A percentile compares a stretch with the other conserved stretches of the same genome.
These are phyloP conservation scores for Physaria fendleri DNA, from an alignment of 345 rosid species.

Conservation along the genomic window DNA sequence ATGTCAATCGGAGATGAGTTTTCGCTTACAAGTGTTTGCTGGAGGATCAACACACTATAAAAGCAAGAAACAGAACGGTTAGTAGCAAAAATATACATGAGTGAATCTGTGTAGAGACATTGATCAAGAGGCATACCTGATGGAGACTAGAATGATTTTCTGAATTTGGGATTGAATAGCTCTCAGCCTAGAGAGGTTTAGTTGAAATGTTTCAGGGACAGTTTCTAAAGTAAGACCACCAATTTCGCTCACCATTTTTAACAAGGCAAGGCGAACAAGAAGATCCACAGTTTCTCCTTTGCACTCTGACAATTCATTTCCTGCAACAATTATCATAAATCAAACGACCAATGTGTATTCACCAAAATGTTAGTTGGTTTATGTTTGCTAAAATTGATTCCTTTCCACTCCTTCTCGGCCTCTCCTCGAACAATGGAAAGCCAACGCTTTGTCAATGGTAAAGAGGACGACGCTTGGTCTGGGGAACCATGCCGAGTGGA, in stretches of 20 bases:
- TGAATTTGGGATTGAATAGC: constrained; percentile 76
- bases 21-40: constrained; percentile 64
- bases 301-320: constrained; percentile 46
- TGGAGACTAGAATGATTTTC: constrained; percentile 62
- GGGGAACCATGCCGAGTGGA: constrained; percentile 46
- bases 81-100: no score
- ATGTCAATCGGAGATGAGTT: constrained; percentile 40
- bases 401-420: constrained; percentile 70
- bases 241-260: constrained; percentile 59
- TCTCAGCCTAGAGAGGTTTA: constrained; percentile 67
- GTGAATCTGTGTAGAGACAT: no score
- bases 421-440: constrained; percentile 45
- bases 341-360: not conserved
- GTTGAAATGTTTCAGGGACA: constrained; percentile 71
- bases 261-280: constrained; percentile 60
- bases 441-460: constrained; percentile 61
- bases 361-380: not conserved
- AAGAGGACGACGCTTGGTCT: constrained; percentile 39
- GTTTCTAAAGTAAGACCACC: constrained; percentile 54
- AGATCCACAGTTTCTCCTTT: constrained; percentile 66
- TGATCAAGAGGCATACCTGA: constrained; percentile 43
- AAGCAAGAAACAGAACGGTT: not conserved
- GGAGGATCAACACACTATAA: constrained; percentile 77
- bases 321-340: constrained; percentile 33
- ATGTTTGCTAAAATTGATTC: constrained; percentile 11